Base-by-base conservation (phyloP, 345 rosid genomes). In the Citrus unshiu region DNA sequence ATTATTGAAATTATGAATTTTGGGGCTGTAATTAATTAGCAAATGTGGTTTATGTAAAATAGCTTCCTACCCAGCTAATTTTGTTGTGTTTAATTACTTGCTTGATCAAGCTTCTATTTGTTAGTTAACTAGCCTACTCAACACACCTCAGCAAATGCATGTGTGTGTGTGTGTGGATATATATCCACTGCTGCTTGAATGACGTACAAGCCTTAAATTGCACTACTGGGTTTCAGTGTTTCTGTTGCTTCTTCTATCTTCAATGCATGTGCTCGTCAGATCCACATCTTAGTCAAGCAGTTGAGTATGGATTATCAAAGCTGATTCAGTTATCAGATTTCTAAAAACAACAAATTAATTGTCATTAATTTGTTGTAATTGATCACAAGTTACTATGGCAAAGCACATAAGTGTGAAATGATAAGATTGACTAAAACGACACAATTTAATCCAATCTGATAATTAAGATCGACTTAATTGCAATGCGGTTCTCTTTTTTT, bases 61-160 rank as follows among this genome's bases (percentile, higher is more conserved):
- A 68, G 35, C 73, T 35, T 72, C 12, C 9, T 49, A 63, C 19
- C 29, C 58, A 43, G 60, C 79, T 77, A 79, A 67, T 82, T 72
- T 78, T 79, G 81, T 81, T 77, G 76, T 74, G 75, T 85, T 64
- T 30, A 30, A 30, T 30, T 78, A 63, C 69, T 46, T 46, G 51
- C 5, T 3, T 46, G 18, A 16, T 46, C 51, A 1, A 46, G 5
- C 18, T 12, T 12, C 51, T 46, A 46, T 46, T 67, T 66, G 74
- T 77, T 80, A 57, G 74, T 35, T 29, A 25, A 24, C 46, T 49
- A 6, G 59, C 77, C 67, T 58, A 73, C 83, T 77, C 79, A 74
- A 62, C 68, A 59, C 58, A 68, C 80, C 79, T 68, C 4, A 83
- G 12, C 76, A 82, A 27, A 13, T 24, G 22, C 13, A 3, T 12